A percentile compares a stretch with the other conserved stretches of the same genome.
These are phyloP conservation scores for Clitocybe nebularis DNA, from an alignment of 1,284 basidiomycete genomes.

Conservation along the genomic window DNA sequence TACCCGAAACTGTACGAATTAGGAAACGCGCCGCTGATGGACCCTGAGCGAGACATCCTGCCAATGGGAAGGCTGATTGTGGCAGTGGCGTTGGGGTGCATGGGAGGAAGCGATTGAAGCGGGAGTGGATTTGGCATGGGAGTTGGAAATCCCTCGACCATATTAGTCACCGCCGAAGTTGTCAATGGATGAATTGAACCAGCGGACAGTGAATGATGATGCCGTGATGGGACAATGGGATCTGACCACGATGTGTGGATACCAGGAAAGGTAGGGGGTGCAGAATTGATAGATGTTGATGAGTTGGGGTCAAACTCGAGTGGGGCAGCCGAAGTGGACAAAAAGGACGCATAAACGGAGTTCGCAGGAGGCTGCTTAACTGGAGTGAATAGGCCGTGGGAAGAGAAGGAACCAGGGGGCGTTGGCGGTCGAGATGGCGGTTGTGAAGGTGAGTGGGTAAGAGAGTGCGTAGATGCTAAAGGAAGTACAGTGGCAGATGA, in stretches of 20 bases:
- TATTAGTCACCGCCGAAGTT: conserved; percentile 13
- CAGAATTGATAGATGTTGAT: conserved; percentile 17
- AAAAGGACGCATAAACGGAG: conserved; percentile 25
- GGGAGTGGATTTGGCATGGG: conserved; percentile 19
- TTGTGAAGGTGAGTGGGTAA: conserved; percentile 25
- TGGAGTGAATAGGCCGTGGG: conserved; percentile 24
- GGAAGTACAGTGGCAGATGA: conserved; percentile 14
- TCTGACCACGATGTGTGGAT: conserved; percentile 39
- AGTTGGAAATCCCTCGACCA: conserved; percentile 19
- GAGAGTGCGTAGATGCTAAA: conserved; percentile 10
- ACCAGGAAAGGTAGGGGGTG: conserved; percentile 29
- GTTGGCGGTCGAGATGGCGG: conserved; percentile 39
- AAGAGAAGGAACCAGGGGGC: conserved; percentile 26
- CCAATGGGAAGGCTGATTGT: conserved; percentile 39
- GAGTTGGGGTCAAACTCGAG: conserved; percentile 21
- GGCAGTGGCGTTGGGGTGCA: conserved; percentile 10
- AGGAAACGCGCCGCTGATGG: conserved; percentile 51
- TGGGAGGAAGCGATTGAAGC: conserved; percentile 22
- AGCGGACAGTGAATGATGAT: conserved; percentile 39
- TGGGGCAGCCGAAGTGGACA: conserved; percentile 20
- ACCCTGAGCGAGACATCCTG: conserved; percentile 62
- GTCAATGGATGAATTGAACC: conserved; percentile 23
- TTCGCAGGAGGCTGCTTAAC: conserved; percentile 19
- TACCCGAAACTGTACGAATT: conserved; percentile 24
- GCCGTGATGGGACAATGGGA: conserved; percentile 30